Percentiles rank a stretch among this genome's conserved stretches.
Conservation (phyloP, 2,329 filamentous ascomycete species). For the Gaeumannomyces tritici region DNA sequence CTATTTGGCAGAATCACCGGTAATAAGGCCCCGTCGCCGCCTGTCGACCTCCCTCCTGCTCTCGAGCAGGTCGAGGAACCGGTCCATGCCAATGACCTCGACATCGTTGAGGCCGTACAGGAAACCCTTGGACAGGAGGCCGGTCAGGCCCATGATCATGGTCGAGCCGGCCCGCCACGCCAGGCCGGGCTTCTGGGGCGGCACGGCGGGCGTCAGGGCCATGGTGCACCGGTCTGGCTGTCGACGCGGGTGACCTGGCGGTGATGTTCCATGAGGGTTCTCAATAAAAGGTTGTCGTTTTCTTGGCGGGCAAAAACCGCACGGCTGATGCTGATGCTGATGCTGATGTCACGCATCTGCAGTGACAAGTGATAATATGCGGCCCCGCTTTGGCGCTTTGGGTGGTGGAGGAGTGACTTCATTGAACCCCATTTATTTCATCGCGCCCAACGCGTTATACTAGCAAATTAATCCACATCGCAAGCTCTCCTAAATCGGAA, state of each 20-base stretch:
- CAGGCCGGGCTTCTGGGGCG: constrained; percentile 40
- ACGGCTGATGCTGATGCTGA: neutral
- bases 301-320: neutral
- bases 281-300: neutral
- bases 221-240: neutral
- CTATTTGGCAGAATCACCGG: constrained; percentile 41
- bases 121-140: constrained; percentile 62
- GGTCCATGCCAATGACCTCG: constrained; percentile 66
- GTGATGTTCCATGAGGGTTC: neutral
- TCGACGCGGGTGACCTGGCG: neutral
- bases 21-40: constrained; percentile 70
- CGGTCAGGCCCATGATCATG: constrained; percentile 64
- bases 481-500: neutral
- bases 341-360: too few relatives aligned
- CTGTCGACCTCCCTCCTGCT: constrained; percentile 55
- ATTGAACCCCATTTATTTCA: too few relatives aligned
- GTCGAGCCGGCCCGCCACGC: constrained; percentile 68
- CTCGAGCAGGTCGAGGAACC: constrained; percentile 69
- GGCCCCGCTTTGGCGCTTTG: too few relatives aligned
- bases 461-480: neutral
- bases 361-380: too few relatives aligned
- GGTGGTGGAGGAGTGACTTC: too few relatives aligned
- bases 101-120: constrained; percentile 65
- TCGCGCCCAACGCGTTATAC: neutral
- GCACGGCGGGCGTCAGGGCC: neutral